A percentile compares a stretch with the other conserved stretches of the same genome.
phyloP scores from a whole-genome alignment of 805 yeast genomes.

The Candida maltosa region DNA sequence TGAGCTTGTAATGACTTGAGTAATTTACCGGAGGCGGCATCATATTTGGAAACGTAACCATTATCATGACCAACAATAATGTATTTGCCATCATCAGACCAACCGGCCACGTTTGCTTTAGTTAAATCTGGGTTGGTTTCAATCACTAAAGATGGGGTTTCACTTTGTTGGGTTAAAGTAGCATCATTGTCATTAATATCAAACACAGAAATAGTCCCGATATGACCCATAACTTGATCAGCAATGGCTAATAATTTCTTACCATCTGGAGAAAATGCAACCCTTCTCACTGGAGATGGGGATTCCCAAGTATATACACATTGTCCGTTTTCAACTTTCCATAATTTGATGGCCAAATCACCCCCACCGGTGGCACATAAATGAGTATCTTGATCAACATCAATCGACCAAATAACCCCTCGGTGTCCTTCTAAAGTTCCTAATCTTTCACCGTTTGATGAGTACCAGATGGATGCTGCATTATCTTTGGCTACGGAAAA shows the following conservation, averaged over 20 bases:
- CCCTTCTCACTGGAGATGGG: slow-evolving; percentile 87
- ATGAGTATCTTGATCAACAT: slow-evolving; percentile 68
- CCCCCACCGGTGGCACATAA: slow-evolving; percentile 87
- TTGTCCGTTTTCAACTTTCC: slow-evolving; percentile 80
- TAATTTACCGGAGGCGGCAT: slow-evolving; percentile 71
- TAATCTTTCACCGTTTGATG: slow-evolving; percentile 92
- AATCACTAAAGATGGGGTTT: slow-evolving; percentile 58
- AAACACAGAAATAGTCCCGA: slow-evolving; percentile 72
- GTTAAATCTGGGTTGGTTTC: slow-evolving; percentile 54
- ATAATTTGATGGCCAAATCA: slow-evolving; percentile 78
- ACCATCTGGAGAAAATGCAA: slow-evolving; percentile 77
- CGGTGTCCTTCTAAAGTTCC: slow-evolving; percentile 84
- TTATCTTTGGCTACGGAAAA: slow-evolving; percentile 91
- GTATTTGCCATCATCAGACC: slow-evolving; percentile 72
- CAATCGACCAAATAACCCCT: slow-evolving; percentile 95
- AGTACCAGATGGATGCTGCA: slow-evolving; percentile 88
- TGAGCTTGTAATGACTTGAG: slow-evolving; percentile 61
- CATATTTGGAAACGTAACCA: slow-evolving; percentile 79
- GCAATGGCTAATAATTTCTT: slow-evolving; percentile 69
- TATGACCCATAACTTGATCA: slow-evolving; percentile 89
- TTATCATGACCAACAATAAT: slow-evolving; percentile 87
- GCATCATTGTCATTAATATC: slow-evolving; percentile 49
- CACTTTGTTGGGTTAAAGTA: slow-evolving; percentile 36
- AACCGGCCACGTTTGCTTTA: slow-evolving; percentile 79
- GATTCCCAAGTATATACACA: slow-evolving; percentile 69